A percentile compares a stretch with the other conserved stretches of the same genome.
phyloP scores from a whole-genome alignment of 305 asterid species.

The Fraxinus latifolia region DNA sequence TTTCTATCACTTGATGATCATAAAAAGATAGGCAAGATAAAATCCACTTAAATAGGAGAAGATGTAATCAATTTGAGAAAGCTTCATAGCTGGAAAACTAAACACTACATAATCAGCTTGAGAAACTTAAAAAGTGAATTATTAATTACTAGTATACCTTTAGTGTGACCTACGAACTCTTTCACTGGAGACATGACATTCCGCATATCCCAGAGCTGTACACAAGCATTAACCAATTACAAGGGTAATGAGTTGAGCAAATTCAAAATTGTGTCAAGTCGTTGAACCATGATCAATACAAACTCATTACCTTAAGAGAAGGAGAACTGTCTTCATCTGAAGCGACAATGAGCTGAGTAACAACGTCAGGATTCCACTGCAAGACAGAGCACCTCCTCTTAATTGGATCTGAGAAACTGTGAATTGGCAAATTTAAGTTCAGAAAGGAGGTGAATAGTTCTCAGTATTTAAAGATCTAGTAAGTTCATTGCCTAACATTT shows the following conservation, averaged over 20 bases:
- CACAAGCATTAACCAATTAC: conserved; percentile 29
- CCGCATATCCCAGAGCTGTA: conserved; percentile 99
- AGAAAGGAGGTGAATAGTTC: conserved; percentile 8
- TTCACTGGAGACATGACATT: conserved; percentile 81
- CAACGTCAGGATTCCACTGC: conserved; percentile 97
- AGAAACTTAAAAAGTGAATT: conserved; percentile 11
- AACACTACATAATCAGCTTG: not conserved
- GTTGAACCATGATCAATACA: conserved; percentile 11
- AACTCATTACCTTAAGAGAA: conserved; percentile 62
- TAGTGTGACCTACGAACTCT: conserved; percentile 94
- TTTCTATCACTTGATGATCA: conserved; percentile 3
- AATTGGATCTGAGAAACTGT: conserved; percentile 82
- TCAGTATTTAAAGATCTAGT: conserved; percentile 6
- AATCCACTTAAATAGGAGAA: conserved; percentile 16
- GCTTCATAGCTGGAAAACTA: not conserved
- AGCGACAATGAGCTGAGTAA: conserved; percentile 93
- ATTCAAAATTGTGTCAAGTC: conserved; percentile 12
- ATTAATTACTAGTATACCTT: conserved; percentile 47
- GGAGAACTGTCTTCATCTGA: conserved; percentile 96
- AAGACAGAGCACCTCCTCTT: conserved; percentile 93
- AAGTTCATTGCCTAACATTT: conserved; percentile 14
- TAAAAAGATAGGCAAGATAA: not conserved
- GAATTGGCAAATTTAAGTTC: conserved; percentile 30
- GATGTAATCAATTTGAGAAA: conserved; percentile 1
- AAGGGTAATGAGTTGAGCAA: conserved; percentile 18